These are phyloP conservation scores for Hygrophorus pudorinus DNA, from an alignment of 768 basidiomycete species.

Conservation along the genomic window DNA sequence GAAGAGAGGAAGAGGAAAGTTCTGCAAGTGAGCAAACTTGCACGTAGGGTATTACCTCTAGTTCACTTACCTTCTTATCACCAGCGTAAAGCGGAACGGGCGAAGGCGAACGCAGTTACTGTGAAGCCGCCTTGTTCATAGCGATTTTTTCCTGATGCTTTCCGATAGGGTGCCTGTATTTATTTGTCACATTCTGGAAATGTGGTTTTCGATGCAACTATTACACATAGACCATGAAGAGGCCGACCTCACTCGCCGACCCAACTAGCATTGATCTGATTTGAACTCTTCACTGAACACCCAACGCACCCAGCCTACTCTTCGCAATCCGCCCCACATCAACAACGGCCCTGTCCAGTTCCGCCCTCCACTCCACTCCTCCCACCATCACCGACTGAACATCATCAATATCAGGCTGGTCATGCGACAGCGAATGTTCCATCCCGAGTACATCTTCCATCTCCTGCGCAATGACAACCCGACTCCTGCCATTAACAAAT, in stretches of 20 bases:
- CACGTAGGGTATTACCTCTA: too few relatives aligned
- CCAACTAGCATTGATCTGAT: too few relatives aligned
- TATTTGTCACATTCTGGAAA: slow-evolving; percentile 2
- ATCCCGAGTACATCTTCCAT: slow-evolving; percentile 62
- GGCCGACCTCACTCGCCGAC: background rate
- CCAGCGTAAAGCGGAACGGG: slow-evolving; percentile 8
- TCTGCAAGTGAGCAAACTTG: slow-evolving; percentile 30
- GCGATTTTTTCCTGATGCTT: background rate
- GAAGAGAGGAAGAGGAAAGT: slow-evolving; percentile 42
- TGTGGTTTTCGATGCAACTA: slow-evolving; percentile 6
- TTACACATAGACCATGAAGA: background rate
- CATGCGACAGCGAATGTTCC: slow-evolving; percentile 37
- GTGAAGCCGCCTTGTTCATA: background rate
- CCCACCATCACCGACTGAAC: slow-evolving; percentile 27
- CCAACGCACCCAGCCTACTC: slow-evolving; percentile 45
- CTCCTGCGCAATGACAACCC: slow-evolving; percentile 63
- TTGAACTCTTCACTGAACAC: slow-evolving; percentile 22
- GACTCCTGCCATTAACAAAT: slow-evolving; percentile 79
- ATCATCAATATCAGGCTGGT: slow-evolving; percentile 27
- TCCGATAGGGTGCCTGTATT: slow-evolving; percentile 2
- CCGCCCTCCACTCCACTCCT: slow-evolving; percentile 47
- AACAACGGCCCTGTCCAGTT: slow-evolving; percentile 60
- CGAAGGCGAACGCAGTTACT: background rate
- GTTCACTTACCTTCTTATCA: background rate
- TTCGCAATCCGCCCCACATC: slow-evolving; percentile 75